phyloP scores from a whole-genome alignment of 2,329 filamentous ascomycete genomes.

The Fusarium haematococcum region DNA sequence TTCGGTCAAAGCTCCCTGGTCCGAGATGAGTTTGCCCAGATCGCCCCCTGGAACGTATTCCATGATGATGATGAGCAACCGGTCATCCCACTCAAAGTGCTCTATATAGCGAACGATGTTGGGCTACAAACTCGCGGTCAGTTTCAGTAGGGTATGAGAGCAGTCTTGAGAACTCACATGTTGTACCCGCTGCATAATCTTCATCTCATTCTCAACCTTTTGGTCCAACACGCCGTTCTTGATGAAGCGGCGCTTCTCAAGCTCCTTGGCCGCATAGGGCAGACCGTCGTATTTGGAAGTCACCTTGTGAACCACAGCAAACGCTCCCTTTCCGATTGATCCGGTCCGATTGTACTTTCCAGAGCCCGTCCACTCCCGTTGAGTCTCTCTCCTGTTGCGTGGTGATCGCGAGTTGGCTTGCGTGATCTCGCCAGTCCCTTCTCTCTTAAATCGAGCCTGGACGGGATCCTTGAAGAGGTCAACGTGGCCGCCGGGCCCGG shows the following conservation, averaged over 20 bases:
- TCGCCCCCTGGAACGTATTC: constrained; percentile 89
- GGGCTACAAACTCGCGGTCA: constrained; percentile 59
- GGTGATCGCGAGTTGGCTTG: constrained; percentile 24
- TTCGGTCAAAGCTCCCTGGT: constrained; percentile 74
- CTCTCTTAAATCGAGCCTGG: constrained; percentile 32
- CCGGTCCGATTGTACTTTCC: constrained; percentile 85
- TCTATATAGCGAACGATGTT: constrained; percentile 95
- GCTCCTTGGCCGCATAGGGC: constrained; percentile 91
- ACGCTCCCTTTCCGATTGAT: constrained; percentile 90
- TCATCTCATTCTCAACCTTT: constrained; percentile 97
- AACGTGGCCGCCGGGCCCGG: constrained; percentile 61
- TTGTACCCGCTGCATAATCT: constrained; percentile 87
- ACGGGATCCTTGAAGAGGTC: constrained; percentile 50
- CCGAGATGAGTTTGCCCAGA: constrained; percentile 77
- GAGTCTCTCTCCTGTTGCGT: constrained; percentile 43
- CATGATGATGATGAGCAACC: constrained; percentile 97
- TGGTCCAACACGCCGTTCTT: constrained; percentile 91
- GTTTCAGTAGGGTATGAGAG: constrained; percentile 1
- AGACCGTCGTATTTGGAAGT: constrained; percentile 86
- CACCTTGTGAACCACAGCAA: constrained; percentile 92
- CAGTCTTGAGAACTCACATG: constrained; percentile 71
- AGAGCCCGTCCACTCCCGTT: constrained; percentile 84
- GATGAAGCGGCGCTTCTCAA: constrained; percentile 93
- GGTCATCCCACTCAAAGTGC: constrained; percentile 82
- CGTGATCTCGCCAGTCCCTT: constrained; percentile 35